Percentiles rank a stretch among this genome's conserved stretches.
phyloP scores from a whole-genome alignment of 83 land plant species.

The Thuja plicata region DNA sequence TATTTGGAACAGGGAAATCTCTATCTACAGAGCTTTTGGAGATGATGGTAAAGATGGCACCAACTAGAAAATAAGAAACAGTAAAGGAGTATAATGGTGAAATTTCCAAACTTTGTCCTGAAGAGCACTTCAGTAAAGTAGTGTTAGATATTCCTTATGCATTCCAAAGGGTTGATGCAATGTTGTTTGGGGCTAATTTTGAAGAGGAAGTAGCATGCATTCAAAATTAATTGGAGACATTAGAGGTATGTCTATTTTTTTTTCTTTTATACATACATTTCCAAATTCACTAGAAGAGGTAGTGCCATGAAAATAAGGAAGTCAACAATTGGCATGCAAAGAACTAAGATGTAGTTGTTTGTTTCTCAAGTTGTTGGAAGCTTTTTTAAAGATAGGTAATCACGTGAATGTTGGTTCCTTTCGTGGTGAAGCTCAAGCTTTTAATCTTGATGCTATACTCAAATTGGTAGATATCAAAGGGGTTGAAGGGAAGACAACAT shows the following conservation, averaged over 20 bases:
- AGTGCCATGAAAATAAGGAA: neutral
- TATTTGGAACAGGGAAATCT: conserved; percentile 22
- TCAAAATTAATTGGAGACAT: conserved; percentile 40
- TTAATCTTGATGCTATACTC: conserved; percentile 78
- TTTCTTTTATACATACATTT: neutral
- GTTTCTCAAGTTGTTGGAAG: conserved; percentile 75
- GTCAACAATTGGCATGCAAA: conserved; percentile 55
- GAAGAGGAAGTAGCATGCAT: conserved; percentile 66
- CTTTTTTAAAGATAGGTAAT: conserved; percentile 79
- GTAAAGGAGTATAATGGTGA: conserved; percentile 49
- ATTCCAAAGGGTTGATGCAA: conserved; percentile 53
- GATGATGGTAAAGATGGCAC: conserved; percentile 62
- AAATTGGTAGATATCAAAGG: conserved; percentile 83
- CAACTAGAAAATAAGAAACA: conserved; percentile 69
- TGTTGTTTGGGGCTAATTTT: conserved; percentile 62
- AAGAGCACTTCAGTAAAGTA: conserved; percentile 53
- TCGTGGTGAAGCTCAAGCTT: conserved; percentile 78
- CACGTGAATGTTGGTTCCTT: conserved; percentile 79
- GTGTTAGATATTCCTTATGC: conserved; percentile 53
- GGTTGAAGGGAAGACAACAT: too few relatives aligned
- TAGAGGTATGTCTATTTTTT: conserved; percentile 34
- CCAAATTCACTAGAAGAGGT: neutral
- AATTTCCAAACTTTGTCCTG: conserved; percentile 45
- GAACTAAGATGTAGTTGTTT: conserved; percentile 77
- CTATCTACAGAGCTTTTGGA: conserved; percentile 49